Percentiles rank a stretch among this genome's conserved stretches.
These are phyloP conservation scores for Misopates orontium DNA, from an alignment of 257 asterid species.

Conservation along the genomic window DNA sequence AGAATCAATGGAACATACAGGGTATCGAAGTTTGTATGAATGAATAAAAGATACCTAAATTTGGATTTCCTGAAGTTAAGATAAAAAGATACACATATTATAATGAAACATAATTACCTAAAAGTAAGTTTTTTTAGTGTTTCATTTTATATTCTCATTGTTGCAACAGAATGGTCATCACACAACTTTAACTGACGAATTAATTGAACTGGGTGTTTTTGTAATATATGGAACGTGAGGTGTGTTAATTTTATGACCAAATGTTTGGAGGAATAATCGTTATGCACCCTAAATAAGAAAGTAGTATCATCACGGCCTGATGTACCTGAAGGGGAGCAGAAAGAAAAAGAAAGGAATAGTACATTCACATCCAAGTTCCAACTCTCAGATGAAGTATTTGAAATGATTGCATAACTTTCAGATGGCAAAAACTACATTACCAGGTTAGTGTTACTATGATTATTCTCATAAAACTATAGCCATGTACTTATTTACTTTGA, in stretches of 20 bases:
- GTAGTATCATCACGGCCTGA: neutral
- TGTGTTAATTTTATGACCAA: too few species aligned
- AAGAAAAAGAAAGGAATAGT: neutral
- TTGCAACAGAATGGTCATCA: too few species aligned
- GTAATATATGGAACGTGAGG: too few species aligned
- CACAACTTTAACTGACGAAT: too few species aligned
- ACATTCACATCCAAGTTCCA: neutral
- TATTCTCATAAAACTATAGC: neutral
- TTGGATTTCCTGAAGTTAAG: neutral
- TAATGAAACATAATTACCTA: too few species aligned
- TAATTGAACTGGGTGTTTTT: too few species aligned
- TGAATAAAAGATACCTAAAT: neutral
- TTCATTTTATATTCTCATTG: too few species aligned
- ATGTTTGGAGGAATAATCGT: neutral
- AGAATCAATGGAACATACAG: neutral
- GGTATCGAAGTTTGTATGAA: neutral
- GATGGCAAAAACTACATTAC: neutral
- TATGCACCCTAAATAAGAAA: too few species aligned
- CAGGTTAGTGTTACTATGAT: neutral
- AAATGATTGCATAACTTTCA: neutral
- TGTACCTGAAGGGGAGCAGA: neutral
- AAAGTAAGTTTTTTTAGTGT: too few species aligned
- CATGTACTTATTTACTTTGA: neutral
- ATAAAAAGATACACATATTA: too few species aligned
- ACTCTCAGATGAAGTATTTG: neutral